phyloP scores from a whole-genome alignment of 139 green algal genomes.

The Micractinium sp. region DNA sequence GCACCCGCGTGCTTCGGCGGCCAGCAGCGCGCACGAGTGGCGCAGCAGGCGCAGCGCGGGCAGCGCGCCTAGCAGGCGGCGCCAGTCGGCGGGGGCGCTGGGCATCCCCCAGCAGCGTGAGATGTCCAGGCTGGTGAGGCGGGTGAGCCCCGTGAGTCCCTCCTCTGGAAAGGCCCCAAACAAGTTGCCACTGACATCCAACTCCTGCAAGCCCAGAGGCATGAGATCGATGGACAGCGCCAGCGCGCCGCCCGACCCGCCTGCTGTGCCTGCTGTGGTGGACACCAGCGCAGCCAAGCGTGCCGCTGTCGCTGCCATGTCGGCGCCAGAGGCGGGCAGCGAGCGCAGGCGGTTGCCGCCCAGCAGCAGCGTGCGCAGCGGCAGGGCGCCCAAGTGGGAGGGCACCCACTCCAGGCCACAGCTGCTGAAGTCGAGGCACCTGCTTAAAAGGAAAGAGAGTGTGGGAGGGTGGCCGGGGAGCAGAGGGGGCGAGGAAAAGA shows the following conservation, averaged over 20 bases:
- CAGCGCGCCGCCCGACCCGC: no score
- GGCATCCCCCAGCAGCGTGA: background rate
- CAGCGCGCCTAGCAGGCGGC: background rate
- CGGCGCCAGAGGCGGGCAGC: background rate
- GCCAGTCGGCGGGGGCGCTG: background rate
- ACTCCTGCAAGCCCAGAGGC: background rate
- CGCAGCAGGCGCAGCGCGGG: background rate
- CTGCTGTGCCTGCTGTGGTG: no score
- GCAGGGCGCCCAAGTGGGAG: background rate
- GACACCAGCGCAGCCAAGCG: background rate
- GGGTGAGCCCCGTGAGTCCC: background rate
- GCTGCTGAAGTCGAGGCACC: background rate
- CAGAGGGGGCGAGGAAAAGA: background rate
- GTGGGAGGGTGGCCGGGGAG: no score
- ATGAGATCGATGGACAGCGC: background rate
- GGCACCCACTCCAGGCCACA: conserved; percentile 12
- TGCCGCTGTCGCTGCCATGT: background rate
- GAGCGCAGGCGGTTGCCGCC: background rate
- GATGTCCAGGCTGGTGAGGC: background rate
- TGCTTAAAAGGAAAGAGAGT: background rate
- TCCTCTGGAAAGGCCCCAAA: background rate
- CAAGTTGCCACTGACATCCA: background rate
- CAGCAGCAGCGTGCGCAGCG: conserved; percentile 28
- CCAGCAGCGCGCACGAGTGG: conserved; percentile 1
- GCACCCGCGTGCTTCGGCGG: background rate